Conservation (phyloP, 129 eudicot genomes). For the Lactuca saligna region DNA sequence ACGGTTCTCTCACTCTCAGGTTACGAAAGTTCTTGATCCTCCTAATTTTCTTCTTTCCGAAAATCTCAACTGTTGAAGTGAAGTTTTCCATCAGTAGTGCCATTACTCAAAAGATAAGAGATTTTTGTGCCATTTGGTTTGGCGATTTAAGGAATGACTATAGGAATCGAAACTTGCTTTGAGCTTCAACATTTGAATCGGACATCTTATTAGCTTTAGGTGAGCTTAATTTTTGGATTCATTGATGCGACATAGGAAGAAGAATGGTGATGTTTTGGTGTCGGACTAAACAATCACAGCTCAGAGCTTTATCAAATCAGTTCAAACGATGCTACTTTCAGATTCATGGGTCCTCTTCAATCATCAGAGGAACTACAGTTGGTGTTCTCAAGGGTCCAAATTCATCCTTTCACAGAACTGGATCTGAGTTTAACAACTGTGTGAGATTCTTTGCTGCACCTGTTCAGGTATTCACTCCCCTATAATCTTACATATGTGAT, state of each 20-base stretch:
- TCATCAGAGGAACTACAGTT: conserved; percentile 15
- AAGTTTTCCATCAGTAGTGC: too few relatives aligned
- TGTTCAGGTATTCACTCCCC: conserved; percentile 46
- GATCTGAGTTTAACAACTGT: conserved; percentile 24
- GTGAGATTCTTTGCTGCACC: conserved; percentile 65
- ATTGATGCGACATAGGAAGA: conserved; percentile 27
- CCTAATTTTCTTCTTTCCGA: too few relatives aligned
- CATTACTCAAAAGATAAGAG: too few relatives aligned
- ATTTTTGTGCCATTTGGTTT: too few relatives aligned
- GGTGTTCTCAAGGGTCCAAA: conserved; percentile 19
- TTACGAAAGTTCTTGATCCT: too few relatives aligned
- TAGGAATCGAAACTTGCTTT: too few relatives aligned
- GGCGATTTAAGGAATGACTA: too few relatives aligned
- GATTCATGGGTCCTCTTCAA: conserved; percentile 27
- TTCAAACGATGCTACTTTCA: conserved; percentile 38
- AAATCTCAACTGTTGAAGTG: too few relatives aligned
- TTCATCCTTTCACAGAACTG: conserved; percentile 12
- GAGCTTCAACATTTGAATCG: not conserved
- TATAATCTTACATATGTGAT: too few relatives aligned
- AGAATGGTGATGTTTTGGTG: conserved; percentile 47
- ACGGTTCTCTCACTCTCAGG: too few relatives aligned
- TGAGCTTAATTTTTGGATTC: conserved; percentile 6
- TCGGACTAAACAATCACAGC: conserved; percentile 46
- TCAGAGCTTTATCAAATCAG: conserved; percentile 33
- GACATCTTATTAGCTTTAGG: not conserved